Evolutionary conservation across 1,284 basidiomycete genomes (phyloP).

Genomic region (Moniliella sp.): DNA sequence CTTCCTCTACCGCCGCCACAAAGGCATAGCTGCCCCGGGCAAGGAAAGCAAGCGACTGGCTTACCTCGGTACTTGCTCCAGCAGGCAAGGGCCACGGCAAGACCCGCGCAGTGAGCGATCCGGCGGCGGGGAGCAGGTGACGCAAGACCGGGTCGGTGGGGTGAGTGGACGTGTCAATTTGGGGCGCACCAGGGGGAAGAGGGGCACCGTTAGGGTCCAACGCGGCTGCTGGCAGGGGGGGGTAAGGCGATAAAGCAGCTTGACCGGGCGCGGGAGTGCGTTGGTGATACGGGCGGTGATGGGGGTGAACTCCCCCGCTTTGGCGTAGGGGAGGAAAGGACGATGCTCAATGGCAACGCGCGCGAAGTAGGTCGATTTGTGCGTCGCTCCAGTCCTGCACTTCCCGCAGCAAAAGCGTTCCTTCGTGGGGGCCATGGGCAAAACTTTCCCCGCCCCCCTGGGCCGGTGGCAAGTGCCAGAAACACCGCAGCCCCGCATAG

Average conservation of each 20-base stretch:
- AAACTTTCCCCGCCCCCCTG: slow-evolving; percentile 56
- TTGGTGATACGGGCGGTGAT: no score
- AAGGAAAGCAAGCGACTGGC: background rate
- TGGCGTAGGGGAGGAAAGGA: no score
- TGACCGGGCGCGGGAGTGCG: background rate
- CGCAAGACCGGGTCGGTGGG: background rate
- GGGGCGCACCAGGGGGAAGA: background rate
- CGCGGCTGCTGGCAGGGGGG: background rate
- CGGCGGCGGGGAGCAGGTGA: background rate
- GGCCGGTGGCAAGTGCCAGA: slow-evolving; percentile 43
- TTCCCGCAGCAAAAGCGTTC: background rate
- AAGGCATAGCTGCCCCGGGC: background rate
- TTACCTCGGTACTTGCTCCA: background rate
- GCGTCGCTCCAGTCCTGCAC: background rate
- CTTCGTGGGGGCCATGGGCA: slow-evolving; percentile 59
- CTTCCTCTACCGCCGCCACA: background rate
- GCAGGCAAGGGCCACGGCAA: background rate
- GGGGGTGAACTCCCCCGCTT: no score
- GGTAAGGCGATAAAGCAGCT: background rate
- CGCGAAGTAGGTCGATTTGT: background rate
- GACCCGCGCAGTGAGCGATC: background rate
- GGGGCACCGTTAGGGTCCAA: background rate
- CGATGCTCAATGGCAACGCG: background rate
- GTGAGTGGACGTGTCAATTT: background rate
- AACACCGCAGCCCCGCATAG: slow-evolving; percentile 47